A percentile compares a stretch with the other conserved stretches of the same genome.
phyloP scores from a whole-genome alignment of 805 yeast genomes.

The Candida alai region DNA sequence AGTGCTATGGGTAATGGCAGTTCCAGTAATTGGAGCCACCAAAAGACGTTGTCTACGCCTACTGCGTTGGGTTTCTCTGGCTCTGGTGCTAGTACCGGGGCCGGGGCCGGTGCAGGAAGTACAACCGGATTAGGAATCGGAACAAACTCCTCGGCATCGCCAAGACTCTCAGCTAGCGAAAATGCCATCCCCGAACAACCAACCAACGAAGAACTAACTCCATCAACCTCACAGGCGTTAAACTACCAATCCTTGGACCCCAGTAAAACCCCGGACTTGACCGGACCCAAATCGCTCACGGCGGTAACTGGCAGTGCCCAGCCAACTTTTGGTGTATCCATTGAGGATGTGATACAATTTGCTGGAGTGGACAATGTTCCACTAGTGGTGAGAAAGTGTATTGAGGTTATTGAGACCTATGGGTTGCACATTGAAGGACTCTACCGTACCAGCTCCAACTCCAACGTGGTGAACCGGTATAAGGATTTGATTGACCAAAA shows the following conservation, averaged over 20 bases:
- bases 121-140: too few relatives aligned
- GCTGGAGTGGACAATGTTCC: constrained; percentile 92
- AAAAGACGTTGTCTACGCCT: too few relatives aligned
- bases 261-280: constrained; percentile 23
- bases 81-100: too few relatives aligned
- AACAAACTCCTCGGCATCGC: too few relatives aligned
- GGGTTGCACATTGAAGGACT: constrained; percentile 88
- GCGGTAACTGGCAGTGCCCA: constrained; percentile 10
- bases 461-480: constrained; percentile 66
- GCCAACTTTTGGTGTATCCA: constrained; percentile 76
- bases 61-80: too few relatives aligned
- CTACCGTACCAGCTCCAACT: constrained; percentile 81
- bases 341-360: constrained; percentile 70
- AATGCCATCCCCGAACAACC: too few relatives aligned
- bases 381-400: constrained; percentile 81
- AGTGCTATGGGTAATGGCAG: too few relatives aligned
- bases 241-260: constrained; percentile 2
- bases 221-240: too few relatives aligned
- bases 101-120: too few relatives aligned
- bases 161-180: too few relatives aligned
- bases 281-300: constrained; percentile 31
- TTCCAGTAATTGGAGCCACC: too few relatives aligned
- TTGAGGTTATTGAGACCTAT: constrained; percentile 76
- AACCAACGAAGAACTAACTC: too few relatives aligned
- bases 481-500: constrained; percentile 69